phyloP scores from a whole-genome alignment of 2,329 filamentous ascomycete genomes.

The Onygenales sp. region DNA sequence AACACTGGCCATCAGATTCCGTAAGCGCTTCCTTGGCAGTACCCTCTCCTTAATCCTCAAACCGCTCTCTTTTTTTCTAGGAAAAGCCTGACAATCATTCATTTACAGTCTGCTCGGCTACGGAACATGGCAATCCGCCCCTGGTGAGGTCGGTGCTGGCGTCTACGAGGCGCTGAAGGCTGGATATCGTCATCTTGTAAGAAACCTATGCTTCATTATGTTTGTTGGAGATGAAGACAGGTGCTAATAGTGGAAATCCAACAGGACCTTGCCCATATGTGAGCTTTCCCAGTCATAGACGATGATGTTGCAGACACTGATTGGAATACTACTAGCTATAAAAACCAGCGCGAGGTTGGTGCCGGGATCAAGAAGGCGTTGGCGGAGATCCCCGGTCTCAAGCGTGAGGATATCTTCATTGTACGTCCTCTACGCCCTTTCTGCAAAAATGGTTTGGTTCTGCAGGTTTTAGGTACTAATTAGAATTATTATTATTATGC shows the following conservation, averaged over 20 bases:
- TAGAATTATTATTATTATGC: constrained; percentile 3
- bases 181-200: constrained; percentile 31
- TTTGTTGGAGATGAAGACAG: neutral
- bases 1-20: constrained; percentile 30
- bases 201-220: constrained; percentile 2
- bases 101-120: constrained; percentile 27
- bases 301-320: neutral
- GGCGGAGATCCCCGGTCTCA: constrained; percentile 29
- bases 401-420: constrained; percentile 33
- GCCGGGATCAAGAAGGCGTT: constrained; percentile 26
- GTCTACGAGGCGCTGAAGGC: constrained; percentile 31
- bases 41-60: neutral
- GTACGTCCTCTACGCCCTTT: constrained; percentile 14
- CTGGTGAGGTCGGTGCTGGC: constrained; percentile 30
- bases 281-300: constrained; percentile 5
- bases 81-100: neutral
- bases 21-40: constrained; percentile 16
- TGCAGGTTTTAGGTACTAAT: neutral
- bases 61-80: neutral
- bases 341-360: constrained; percentile 30
- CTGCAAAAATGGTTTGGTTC: neutral
- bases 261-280: constrained; percentile 32
- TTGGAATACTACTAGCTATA: constrained; percentile 16
- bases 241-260: constrained; percentile 3
- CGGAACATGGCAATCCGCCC: constrained; percentile 32